phyloP scores from a whole-genome alignment of 148 eudicot species.

The Silene uniflora region DNA sequence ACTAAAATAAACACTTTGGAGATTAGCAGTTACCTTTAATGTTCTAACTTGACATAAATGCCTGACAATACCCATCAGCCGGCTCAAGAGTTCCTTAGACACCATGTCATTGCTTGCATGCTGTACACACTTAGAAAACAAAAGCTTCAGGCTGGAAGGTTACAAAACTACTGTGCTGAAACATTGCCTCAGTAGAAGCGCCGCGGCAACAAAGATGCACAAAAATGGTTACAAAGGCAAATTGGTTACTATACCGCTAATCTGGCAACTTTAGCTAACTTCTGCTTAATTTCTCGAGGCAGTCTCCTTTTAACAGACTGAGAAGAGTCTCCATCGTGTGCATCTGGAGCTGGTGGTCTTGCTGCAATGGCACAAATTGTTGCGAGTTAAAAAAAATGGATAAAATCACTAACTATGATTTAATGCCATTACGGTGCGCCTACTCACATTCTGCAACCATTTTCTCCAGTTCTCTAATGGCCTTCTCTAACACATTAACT shows the following conservation, averaged over 20 bases:
- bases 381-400: background rate
- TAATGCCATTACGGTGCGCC: conserved; percentile 14
- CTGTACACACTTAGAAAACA: conserved; percentile 41
- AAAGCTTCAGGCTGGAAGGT: conserved; percentile 9
- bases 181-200: background rate
- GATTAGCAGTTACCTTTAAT: conserved; percentile 55
- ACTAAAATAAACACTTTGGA: too few relatives aligned
- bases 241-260: conserved; percentile 51
- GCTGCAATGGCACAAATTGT: conserved; percentile 42
- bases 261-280: conserved; percentile 96
- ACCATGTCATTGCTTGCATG: conserved; percentile 73
- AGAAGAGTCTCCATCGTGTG: conserved; percentile 67
- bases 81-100: conserved; percentile 72
- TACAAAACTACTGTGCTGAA: conserved; percentile 2
- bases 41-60: conserved; percentile 84
- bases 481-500: conserved; percentile 72
- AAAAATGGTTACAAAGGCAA: background rate
- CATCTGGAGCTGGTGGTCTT: conserved; percentile 68
- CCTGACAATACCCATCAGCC: conserved; percentile 86
- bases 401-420: conserved; percentile 8
- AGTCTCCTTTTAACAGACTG: conserved; percentile 86
- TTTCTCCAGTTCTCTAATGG: conserved; percentile 86
- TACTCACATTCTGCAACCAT: conserved; percentile 90
- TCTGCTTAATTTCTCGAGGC: conserved; percentile 85
- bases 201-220: conserved; percentile 8